Percentiles rank a stretch among this genome's conserved stretches.
phyloP scores from a whole-genome alignment of 2,329 filamentous ascomycete genomes.

The Epichloe aotearoae region DNA sequence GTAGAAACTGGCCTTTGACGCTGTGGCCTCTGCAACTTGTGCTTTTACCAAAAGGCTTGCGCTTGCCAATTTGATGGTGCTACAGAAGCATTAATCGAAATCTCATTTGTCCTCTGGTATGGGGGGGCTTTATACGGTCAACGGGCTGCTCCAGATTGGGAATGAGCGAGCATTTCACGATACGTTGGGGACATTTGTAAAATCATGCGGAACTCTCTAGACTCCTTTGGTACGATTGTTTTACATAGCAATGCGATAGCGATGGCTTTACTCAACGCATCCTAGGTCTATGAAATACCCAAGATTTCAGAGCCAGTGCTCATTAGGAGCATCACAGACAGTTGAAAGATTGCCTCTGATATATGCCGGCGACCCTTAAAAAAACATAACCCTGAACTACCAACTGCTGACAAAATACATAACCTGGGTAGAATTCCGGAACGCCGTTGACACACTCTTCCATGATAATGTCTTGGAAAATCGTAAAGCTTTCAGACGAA shows the following conservation, averaged over 20 bases:
- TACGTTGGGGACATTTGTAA: not conserved
- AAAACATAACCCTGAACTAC: not conserved
- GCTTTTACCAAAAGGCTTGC: too few relatives aligned
- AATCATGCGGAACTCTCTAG: not conserved
- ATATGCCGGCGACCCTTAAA: not conserved
- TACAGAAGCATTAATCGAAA: too few relatives aligned
- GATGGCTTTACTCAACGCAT: constrained; percentile 21
- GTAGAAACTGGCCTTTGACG: too few relatives aligned
- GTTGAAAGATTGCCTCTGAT: not conserved
- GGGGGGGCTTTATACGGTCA: too few relatives aligned
- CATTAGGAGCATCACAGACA: not conserved
- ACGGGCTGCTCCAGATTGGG: too few relatives aligned
- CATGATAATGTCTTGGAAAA: not conserved
- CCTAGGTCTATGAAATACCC: constrained; percentile 19
- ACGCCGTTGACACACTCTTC: constrained; percentile 2
- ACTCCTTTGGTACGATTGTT: not conserved
- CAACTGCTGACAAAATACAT: not conserved
- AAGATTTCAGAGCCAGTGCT: not conserved
- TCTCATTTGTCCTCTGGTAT: too few relatives aligned
- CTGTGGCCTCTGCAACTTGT: too few relatives aligned
- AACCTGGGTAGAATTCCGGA: not conserved
- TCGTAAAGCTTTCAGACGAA: not conserved
- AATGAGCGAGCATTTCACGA: not conserved
- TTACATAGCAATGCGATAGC: constrained; percentile 9
- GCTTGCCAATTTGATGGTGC: too few relatives aligned